Conservation (phyloP, 2,329 filamentous ascomycete genomes). For the Diaporthe humulicola region DNA sequence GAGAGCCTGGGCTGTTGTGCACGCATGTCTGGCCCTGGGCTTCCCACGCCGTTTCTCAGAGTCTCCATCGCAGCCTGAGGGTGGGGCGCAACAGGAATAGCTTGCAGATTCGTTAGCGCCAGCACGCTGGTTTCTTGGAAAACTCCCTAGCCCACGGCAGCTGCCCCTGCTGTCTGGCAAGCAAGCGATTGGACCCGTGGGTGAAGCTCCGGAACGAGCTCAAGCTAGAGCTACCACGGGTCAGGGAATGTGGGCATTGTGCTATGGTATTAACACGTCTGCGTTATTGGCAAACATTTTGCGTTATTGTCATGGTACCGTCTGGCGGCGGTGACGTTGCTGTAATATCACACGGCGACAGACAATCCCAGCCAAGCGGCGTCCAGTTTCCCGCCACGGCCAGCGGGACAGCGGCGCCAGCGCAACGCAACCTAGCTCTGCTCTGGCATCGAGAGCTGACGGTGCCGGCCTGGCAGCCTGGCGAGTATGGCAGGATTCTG, state of each 20-base stretch:
- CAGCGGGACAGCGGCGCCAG: not conserved
- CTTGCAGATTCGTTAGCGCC: conserved; percentile 23
- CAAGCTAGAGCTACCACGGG: not conserved
- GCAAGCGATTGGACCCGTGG: conserved; percentile 23
- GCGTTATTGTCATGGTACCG: not conserved
- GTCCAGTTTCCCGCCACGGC: not conserved
- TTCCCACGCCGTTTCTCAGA: not conserved
- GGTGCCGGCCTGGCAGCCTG: not conserved
- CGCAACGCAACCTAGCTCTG: too few species aligned
- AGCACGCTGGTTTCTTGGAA: conserved; percentile 22
- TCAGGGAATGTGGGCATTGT: not conserved
- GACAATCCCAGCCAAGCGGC: not conserved
- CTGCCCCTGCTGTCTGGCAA: conserved; percentile 22
- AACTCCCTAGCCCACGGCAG: conserved; percentile 14
- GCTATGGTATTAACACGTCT: not conserved
- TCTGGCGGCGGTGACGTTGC: conserved; percentile 10
- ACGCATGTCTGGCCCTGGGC: not conserved
- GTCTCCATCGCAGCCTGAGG: not conserved
- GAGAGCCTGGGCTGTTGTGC: not conserved
- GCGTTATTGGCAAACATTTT: too few species aligned
- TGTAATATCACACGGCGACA: not conserved
- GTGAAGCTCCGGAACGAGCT: conserved; percentile 17
- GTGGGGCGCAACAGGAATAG: conserved; percentile 13
- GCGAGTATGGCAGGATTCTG: not conserved
- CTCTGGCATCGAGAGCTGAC: not conserved